Base-by-base conservation (phyloP, 2,329 filamentous ascomycete genomes). In the Colletotrichum shisoi region DNA sequence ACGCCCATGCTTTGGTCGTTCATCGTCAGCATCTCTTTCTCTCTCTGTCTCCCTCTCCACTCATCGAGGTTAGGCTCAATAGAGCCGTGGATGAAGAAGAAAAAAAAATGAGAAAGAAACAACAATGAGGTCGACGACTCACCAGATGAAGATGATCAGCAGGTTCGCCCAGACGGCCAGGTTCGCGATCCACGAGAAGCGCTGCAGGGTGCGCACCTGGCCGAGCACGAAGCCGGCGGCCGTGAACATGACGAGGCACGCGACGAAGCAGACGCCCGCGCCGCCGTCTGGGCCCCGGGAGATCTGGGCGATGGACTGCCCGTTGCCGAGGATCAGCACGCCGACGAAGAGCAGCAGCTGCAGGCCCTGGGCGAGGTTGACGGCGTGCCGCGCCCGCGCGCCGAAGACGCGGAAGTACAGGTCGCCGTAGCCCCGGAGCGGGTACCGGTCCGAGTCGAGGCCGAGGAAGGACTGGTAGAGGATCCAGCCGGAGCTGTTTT, bases 151-250 rank as follows among this genome's bases (percentile, higher is more conserved):
- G 57, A 87, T 83, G 69, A 84, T 79, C 42, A 84, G 71, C 24
- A 87, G 69, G 68, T 86, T 87, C 57, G 87, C 71, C 82, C 83
- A 88, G 11, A 88, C 81, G 1, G 84, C 81, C 17, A 82, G 71
- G 68, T 86, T 87, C 15, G 85, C 84, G 0, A 88, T 73, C 81
- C 83, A 87, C 4, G 83, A 82, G 58, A 85, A 84, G 11, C 78
- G 76, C 71, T 84, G 80, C 40, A 88, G 76, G 0, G 84, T 87
- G 7, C 86, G 79, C 52, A 88, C 83, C 70, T 87, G 85, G 3
- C 83, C 83, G 3, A 87, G 69, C 11, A 85, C 34, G 64, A 86
- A 84, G 17, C 86, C 85, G 7, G 77, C 78, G 12, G 81, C 71
- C 57, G 80, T 79, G 70, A 83, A 85, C 17, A 87, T 76, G 21